phyloP scores from a whole-genome alignment of 2,329 filamentous ascomycete genomes.

The Cercospora canescens region DNA sequence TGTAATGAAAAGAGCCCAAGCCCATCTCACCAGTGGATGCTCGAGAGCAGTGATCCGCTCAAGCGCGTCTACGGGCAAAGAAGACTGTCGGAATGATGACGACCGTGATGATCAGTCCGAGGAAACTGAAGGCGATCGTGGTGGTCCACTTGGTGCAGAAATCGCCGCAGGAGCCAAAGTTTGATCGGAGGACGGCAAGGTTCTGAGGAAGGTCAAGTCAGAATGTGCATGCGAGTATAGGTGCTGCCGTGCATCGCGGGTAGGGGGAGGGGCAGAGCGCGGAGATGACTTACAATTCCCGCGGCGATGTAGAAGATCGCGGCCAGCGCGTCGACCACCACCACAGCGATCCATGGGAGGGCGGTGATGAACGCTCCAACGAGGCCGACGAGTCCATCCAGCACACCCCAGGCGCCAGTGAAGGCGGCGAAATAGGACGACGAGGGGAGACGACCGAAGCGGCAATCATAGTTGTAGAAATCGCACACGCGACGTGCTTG shows the following conservation, averaged over 20 bases:
- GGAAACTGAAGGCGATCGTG: slow-evolving; percentile 19
- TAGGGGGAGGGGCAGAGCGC: not conserved
- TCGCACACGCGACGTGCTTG: not conserved
- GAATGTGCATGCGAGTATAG: no score
- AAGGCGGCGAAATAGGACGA: slow-evolving; percentile 12
- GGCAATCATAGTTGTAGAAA: not conserved
- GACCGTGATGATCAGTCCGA: slow-evolving; percentile 11
- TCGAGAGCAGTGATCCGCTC: not conserved
- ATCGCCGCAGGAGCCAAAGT: not conserved
- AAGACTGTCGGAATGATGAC: slow-evolving; percentile 10
- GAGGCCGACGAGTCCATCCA: slow-evolving; percentile 17
- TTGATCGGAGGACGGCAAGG: slow-evolving; percentile 9
- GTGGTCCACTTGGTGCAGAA: slow-evolving; percentile 11
- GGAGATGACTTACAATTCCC: slow-evolving; percentile 14
- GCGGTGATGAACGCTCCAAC: slow-evolving; percentile 12
- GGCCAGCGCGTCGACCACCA: slow-evolving; percentile 16
- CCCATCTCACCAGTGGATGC: no score
- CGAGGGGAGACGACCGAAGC: slow-evolving; percentile 4
- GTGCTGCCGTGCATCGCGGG: not conserved
- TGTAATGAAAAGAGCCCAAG: no score
- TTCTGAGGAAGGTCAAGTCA: not conserved
- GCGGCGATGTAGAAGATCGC: slow-evolving; percentile 22
- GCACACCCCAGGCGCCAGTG: slow-evolving; percentile 17
- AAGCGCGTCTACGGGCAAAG: slow-evolving; percentile 3
- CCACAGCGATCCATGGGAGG: slow-evolving; percentile 8